A percentile compares a stretch with the other conserved stretches of the same genome.
These are phyloP conservation scores for Gnetum montanum DNA, from an alignment of 75 land plant genomes.

Conservation along the genomic window DNA sequence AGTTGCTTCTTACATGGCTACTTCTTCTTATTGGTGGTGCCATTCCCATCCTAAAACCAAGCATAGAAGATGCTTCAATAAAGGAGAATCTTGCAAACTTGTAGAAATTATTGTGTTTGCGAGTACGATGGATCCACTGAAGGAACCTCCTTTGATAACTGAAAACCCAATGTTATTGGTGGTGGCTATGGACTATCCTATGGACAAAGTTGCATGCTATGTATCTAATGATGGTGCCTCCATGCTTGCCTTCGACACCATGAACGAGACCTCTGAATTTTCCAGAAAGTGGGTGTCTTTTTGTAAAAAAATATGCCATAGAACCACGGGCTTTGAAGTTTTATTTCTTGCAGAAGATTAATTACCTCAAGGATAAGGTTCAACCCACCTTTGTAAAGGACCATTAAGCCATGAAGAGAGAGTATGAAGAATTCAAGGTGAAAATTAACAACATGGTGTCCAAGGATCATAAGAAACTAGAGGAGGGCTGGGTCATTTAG, in stretches of 20 bases:
- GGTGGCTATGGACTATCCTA: constrained; percentile 82
- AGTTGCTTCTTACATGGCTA: constrained; percentile 65
- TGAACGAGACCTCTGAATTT: constrained; percentile 81
- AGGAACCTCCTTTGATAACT: constrained; percentile 87
- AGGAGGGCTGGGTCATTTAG: constrained; percentile 86
- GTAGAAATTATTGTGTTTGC: constrained; percentile 86
- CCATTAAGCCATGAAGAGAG: constrained; percentile 95
- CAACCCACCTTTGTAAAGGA: constrained; percentile 88
- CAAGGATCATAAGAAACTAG: constrained; percentile 77
- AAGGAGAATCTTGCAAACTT: constrained; percentile 80
- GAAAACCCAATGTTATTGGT: constrained; percentile 78
- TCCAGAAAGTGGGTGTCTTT: constrained; percentile 72
- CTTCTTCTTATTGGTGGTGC: no score
- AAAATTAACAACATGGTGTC: constrained; percentile 81
- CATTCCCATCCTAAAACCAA: constrained; percentile 44
- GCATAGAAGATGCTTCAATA: constrained; percentile 52
- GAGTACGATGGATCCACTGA: constrained; percentile 84
- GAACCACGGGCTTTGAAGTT: constrained; percentile 69
- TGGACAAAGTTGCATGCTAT: constrained; percentile 87
- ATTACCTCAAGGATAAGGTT: constrained; percentile 41
- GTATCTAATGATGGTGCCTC: constrained; percentile 88
- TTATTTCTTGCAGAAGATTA: constrained; percentile 52
- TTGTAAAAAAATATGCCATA: constrained; percentile 63
- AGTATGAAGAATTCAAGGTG: constrained; percentile 83
- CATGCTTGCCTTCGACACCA: constrained; percentile 77